phyloP scores from a whole-genome alignment of 495 filamentous ascomycete genomes.

The Friedmanniomyces simplex region DNA sequence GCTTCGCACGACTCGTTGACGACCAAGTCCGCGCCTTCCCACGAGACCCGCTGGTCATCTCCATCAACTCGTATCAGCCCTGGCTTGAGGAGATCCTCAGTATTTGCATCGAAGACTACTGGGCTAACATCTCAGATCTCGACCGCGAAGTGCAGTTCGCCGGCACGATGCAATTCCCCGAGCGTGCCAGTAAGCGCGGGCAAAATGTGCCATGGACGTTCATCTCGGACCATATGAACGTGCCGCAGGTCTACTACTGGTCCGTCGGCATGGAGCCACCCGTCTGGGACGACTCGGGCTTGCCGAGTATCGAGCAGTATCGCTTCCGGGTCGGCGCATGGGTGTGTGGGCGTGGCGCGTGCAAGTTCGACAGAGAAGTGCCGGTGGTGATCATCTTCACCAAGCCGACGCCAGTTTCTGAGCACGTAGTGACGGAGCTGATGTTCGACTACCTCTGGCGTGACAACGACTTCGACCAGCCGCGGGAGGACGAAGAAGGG shows the following conservation, averaged over 20 bases:
- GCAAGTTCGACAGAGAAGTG: constrained; percentile 6
- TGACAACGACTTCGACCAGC: constrained; percentile 13
- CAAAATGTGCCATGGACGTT: constrained; percentile 20
- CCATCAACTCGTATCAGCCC: constrained; percentile 20
- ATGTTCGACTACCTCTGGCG: constrained; percentile 16
- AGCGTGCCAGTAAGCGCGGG: constrained; percentile 11
- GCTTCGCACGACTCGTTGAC: constrained; percentile 18
- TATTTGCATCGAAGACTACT: constrained; percentile 19
- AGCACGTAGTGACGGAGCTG: constrained; percentile 20
- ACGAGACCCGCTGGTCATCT: constrained; percentile 13
- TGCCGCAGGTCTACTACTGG: constrained; percentile 24
- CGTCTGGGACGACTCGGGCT: constrained; percentile 4
- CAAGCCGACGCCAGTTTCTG: constrained; percentile 12
- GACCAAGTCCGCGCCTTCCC: constrained; percentile 13
- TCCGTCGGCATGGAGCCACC: constrained; percentile 18
- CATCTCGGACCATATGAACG: constrained; percentile 23
- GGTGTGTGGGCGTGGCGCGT: constrained; percentile 17
- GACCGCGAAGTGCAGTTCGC: constrained; percentile 22
- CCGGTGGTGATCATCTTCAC: constrained; percentile 24
- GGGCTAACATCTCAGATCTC: constrained; percentile 17
- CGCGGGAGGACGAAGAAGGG: constrained; percentile 17
- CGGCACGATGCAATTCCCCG: constrained; percentile 19
- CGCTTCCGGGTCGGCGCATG: constrained; percentile 22
- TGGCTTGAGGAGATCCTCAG: constrained; percentile 19
- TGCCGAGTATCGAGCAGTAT: constrained; percentile 14